A percentile compares a stretch with the other conserved stretches of the same genome.
These are phyloP conservation scores for Erythrophleum ivorense DNA, from an alignment of 331 rosid genomes.

Conservation along the genomic window DNA sequence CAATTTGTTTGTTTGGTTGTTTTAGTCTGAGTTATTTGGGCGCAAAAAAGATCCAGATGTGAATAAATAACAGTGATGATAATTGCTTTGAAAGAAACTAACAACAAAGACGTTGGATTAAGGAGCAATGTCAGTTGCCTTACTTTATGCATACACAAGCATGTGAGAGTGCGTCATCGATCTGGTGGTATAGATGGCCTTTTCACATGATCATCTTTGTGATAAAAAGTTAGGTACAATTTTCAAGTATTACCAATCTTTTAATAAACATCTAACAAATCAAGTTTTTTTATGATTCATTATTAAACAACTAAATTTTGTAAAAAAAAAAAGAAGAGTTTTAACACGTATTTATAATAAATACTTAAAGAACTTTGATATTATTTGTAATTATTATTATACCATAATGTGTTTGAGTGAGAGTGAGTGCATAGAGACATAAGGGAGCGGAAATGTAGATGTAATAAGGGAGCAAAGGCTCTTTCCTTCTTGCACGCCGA, in stretches of 20 bases:
- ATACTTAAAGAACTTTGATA: not conserved
- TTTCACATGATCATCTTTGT: conserved; percentile 34
- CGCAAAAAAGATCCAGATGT: not conserved
- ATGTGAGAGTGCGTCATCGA: conserved; percentile 46
- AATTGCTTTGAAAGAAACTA: conserved; percentile 32
- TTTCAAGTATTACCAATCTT: not conserved
- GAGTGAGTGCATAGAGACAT: conserved; percentile 38
- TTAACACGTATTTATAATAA: no score
- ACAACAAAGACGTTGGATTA: conserved; percentile 43
- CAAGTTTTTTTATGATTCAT: not conserved
- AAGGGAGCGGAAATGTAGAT: conserved; percentile 26
- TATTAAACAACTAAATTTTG: no score
- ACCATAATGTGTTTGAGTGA: not conserved
- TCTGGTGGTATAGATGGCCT: conserved; percentile 42
- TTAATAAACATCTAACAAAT: not conserved
- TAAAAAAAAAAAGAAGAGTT: no score
- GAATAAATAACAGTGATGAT: conserved; percentile 23
- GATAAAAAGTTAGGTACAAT: not conserved
- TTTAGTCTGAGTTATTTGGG: conserved; percentile 8
- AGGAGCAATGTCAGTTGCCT: conserved; percentile 55
- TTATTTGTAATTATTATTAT: not conserved
- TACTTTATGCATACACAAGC: conserved; percentile 64
- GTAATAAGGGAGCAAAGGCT: conserved; percentile 15
- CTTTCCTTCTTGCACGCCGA: conserved; percentile 62
- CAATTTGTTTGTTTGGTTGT: not conserved